Base-by-base conservation (phyloP, 2,329 filamentous ascomycete genomes). In the Fusarium avenaceum region DNA sequence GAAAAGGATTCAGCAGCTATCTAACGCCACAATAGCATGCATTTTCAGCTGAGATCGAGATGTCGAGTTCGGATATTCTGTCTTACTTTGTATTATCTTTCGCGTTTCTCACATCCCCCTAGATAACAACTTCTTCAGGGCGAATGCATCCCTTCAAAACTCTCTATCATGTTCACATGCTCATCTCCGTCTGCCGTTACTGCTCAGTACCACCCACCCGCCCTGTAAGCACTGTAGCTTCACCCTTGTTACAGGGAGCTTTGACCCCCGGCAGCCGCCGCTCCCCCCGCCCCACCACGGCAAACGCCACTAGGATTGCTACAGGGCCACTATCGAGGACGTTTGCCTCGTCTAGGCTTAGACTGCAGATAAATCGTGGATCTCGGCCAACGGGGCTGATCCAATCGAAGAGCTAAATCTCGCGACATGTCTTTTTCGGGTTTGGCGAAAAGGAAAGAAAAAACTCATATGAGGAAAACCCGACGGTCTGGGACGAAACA, bases 211-310 rank as follows among this genome's bases (percentile, higher is more conserved):
- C 38, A 32, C 53, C 45, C 24, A 17, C 17, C 55, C 53, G 40
- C 32, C 60, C 60, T 67, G 66, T 70, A 54, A 70, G 63, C 66
- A 70, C 66, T 69, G 66, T 67, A 69, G 59, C 35, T 26, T 38
- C 28, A 30, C 33, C 26, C 42, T 28, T 55, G 43, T 17, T 14
- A n/a, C 47, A 22, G 17, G 33, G 58, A 69, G 67, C 67, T 70
- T 48, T 64, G 63, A 54, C 28, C 28, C 61, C 56, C 57, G 39
- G 42, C 39, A 61, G 56, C 48, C 57, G 32, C 66, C 57, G 57
- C n/a, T 13, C 32, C 30, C 58, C 64, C 63, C 30, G 53, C 66
- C 28, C 53, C 44, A 42, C 52, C 49, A 28, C 38, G 8, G 22
- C 48, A 46, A 44, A 63, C 57, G 63, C 67, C 66, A 70, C 67